Base-by-base conservation (phyloP, 768 basidiomycete species). In the Macrolepiota fuliginosa region DNA sequence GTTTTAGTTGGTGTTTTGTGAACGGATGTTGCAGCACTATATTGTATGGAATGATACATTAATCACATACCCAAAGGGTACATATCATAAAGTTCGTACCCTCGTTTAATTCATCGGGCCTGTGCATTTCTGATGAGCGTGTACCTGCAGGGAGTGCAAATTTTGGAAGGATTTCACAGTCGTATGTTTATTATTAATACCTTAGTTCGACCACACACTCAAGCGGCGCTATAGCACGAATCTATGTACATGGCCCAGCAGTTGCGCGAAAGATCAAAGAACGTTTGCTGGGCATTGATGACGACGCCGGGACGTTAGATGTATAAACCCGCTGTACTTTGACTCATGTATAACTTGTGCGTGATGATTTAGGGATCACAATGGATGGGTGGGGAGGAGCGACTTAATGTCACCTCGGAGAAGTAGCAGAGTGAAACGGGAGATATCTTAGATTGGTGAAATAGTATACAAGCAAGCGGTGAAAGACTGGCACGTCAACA, bases 31-130 rank as follows among this genome's bases (percentile, higher is more conserved):
- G 17, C 77, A 74, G 65, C 84, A 91, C 69, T 87, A 84, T 62
- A 85, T 80, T 0, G 76, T 91, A n/a, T 87, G 87, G 86, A 86
- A 89, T 65, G 83, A 88, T 71, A 81, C 82, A 70, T 78, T 73
- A 63, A 71, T 81, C n/a, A 75, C 75, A 1, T 76, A 72, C 56
- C 62, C 70, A n/a, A 63, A 66, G 29, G 74, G 74, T 54, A 68
- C 56, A 19, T 71, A 67, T 54, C 72, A 73, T 56, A 62, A 74
- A 56, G 74, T 71, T 56, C 49, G 35, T 49, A 24, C 4, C 3
- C 11, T 42, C 52, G 13, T 19, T 51, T 53, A 29, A 46, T 47
- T 36, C 25, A 2, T 32, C 32, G 35, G 45, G 13, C 4, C 19
- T 35, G n/a, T 42, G 17, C 1, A 56, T 50, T 25, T 12, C 36